phyloP scores from a whole-genome alignment of 192 early-diverging fungal genomes.

The Mortierella hygrophila region DNA sequence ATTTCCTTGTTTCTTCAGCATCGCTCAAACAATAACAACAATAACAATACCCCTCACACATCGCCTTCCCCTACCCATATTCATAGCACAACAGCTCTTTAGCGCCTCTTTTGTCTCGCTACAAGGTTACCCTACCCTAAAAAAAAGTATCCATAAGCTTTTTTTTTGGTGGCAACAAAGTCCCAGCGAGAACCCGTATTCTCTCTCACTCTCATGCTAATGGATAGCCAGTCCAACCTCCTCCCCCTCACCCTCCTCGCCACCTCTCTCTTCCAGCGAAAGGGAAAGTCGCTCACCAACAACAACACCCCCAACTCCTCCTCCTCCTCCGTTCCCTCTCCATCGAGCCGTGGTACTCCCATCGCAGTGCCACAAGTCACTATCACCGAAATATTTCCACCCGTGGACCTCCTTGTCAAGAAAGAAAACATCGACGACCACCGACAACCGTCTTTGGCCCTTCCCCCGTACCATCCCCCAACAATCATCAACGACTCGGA shows the following conservation, averaged over 20 bases:
- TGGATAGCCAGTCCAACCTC: conserved; percentile 1
- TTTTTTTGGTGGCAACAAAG: conserved; percentile 16
- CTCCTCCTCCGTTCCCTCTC: background rate
- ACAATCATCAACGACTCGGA: background rate
- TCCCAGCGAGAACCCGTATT: background rate
- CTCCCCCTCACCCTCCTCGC: conserved; percentile 28
- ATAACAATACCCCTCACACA: too few relatives aligned
- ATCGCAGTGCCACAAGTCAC: background rate
- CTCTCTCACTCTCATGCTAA: background rate
- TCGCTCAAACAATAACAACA: too few relatives aligned
- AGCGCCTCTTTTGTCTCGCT: background rate
- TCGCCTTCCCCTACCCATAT: too few relatives aligned
- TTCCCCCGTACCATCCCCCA: background rate
- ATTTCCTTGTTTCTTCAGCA: background rate
- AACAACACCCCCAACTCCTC: background rate
- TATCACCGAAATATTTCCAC: conserved; percentile 13
- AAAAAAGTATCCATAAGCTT: background rate
- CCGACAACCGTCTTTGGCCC: background rate
- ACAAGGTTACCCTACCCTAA: background rate
- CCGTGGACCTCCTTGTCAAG: background rate
- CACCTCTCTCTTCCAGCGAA: conserved; percentile 36
- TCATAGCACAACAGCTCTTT: background rate
- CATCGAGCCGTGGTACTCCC: background rate
- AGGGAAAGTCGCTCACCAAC: background rate
- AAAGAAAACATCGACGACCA: conserved; percentile 1